phyloP scores from a whole-genome alignment of 306 rosid species.

The Ormosia emarginata region DNA sequence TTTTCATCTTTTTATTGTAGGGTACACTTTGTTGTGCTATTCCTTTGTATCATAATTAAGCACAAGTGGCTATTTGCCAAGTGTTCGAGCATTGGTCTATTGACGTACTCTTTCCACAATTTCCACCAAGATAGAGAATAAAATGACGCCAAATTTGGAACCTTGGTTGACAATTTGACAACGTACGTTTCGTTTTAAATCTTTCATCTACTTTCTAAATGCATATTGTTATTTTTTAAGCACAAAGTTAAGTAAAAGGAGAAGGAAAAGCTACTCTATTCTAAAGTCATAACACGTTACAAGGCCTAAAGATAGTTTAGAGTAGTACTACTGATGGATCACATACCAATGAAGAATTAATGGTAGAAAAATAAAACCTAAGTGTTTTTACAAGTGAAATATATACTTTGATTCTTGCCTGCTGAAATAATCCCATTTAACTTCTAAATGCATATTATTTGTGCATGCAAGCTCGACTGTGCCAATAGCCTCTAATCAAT shows the following conservation, averaged over 20 bases:
- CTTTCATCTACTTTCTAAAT: slow-evolving; percentile 8
- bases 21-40: slow-evolving; percentile 22
- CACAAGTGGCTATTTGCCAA: slow-evolving; percentile 15
- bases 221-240: neutral
- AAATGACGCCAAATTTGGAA: slow-evolving; percentile 13
- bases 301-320: neutral
- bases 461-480: too few relatives aligned
- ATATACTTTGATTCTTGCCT: too few relatives aligned
- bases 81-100: slow-evolving; percentile 26
- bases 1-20: neutral
- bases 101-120: slow-evolving; percentile 8
- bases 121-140: slow-evolving; percentile 17
- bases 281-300: neutral
- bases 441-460: too few relatives aligned
- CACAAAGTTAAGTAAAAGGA: neutral
- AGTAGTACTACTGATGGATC: neutral
- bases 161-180: slow-evolving; percentile 16
- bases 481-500: too few relatives aligned
- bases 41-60: slow-evolving; percentile 27
- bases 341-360: too few relatives aligned
- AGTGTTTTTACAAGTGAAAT: too few relatives aligned
- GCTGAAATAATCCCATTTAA: too few relatives aligned
- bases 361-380: too few relatives aligned
- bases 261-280: neutral
- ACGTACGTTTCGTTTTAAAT: slow-evolving; percentile 15